Conservation (phyloP, 371 early-diverging fungal species). For the Rhizopus microsporus region DNA sequence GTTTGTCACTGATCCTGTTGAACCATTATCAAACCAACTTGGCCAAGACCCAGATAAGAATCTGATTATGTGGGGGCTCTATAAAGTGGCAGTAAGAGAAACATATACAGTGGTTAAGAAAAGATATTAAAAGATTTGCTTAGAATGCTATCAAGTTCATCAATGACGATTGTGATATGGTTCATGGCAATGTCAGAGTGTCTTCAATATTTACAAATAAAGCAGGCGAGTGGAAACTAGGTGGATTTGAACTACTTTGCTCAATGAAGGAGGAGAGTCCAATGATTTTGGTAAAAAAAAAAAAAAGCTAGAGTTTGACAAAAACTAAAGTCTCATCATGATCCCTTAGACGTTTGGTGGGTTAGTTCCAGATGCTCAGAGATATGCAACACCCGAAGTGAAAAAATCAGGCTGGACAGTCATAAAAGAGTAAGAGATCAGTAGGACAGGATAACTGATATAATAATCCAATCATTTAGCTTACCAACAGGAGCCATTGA, state of each 20-base stretch:
- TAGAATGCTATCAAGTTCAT: conserved; percentile 87
- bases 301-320: neutral
- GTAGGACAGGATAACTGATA: conserved; percentile 7
- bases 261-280: conserved; percentile 75
- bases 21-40: conserved; percentile 69
- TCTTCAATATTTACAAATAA: conserved; percentile 82
- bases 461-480: conserved; percentile 17
- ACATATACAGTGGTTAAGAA: neutral
- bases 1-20: conserved; percentile 88
- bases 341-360: conserved; percentile 64
- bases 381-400: conserved; percentile 78
- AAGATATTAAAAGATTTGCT: conserved; percentile 7
- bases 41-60: conserved; percentile 60
- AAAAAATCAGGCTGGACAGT: conserved; percentile 65
- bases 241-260: conserved; percentile 83
- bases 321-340: neutral
- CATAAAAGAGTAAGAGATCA: conserved; percentile 59
- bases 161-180: conserved; percentile 80
- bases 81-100: conserved; percentile 78
- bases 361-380: conserved; percentile 63
- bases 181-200: conserved; percentile 84
- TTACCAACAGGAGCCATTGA: conserved; percentile 62
- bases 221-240: conserved; percentile 94
- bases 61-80: conserved; percentile 84
- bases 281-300: conserved; percentile 54